Evolutionary conservation across 768 basidiomycete genomes (phyloP).

Genomic region (Pisolithus sp.): DNA sequence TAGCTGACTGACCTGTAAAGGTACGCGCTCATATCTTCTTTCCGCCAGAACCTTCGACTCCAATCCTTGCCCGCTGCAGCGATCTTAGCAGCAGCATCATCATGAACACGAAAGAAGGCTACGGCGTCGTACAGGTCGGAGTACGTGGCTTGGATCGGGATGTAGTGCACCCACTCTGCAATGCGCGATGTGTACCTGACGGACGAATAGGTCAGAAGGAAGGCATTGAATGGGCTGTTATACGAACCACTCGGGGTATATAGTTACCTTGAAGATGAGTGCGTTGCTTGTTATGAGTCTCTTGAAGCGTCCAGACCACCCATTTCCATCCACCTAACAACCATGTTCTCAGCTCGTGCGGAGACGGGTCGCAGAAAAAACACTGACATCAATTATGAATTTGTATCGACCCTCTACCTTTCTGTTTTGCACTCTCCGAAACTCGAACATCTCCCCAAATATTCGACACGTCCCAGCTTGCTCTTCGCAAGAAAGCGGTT

Average conservation of each 20-base stretch:
- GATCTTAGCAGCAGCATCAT: slow-evolving; percentile 50
- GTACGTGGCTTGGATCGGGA: slow-evolving; percentile 60
- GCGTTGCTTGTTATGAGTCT: slow-evolving; percentile 51
- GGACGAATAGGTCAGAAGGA: not conserved
- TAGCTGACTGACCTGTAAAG: slow-evolving; percentile 41
- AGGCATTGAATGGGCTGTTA: not conserved
- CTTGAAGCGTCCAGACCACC: slow-evolving; percentile 58
- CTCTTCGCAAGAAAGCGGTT: slow-evolving; percentile 36
- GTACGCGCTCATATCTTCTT: slow-evolving; percentile 55
- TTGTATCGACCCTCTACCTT: slow-evolving; percentile 51
- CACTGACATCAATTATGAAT: slow-evolving; percentile 51
- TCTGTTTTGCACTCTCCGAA: slow-evolving; percentile 36
- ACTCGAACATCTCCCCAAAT: slow-evolving; percentile 45
- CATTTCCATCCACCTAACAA: slow-evolving; percentile 49
- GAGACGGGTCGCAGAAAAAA: not conserved
- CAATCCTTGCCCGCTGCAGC: slow-evolving; percentile 51
- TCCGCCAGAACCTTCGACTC: slow-evolving; percentile 53
- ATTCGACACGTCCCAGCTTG: slow-evolving; percentile 29
- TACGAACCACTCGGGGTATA: slow-evolving; percentile 60
- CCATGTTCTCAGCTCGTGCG: not conserved
- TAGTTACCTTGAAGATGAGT: slow-evolving; percentile 55
- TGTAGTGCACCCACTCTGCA: slow-evolving; percentile 64
- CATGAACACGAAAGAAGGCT: slow-evolving; percentile 68
- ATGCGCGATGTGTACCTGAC: slow-evolving; percentile 45
- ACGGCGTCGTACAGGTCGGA: slow-evolving; percentile 66